Percentiles rank a stretch among this genome's conserved stretches.
phyloP scores from a whole-genome alignment of 1,284 basidiomycete species.

The Cutaneotrichosporon sp. region DNA sequence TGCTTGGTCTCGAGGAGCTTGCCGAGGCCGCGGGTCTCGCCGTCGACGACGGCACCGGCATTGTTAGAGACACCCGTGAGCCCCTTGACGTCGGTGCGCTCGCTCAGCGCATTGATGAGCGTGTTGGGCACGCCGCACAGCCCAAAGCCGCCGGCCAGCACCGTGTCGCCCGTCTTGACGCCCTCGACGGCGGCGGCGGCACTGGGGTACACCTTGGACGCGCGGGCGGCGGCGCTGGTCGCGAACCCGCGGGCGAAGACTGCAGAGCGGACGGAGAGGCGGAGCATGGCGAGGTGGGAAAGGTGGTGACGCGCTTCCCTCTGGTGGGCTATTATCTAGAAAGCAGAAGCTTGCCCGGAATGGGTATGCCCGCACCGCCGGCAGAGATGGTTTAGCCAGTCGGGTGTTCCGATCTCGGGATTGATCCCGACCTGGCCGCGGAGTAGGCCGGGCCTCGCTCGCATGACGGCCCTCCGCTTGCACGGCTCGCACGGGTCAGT shows the following conservation, averaged over 20 bases:
- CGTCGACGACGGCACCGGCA: conserved; percentile 60
- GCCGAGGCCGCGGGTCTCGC: conserved; percentile 57
- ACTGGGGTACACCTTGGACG: conserved; percentile 70
- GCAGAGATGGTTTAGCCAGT: too few species aligned
- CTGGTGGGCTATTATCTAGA: not conserved
- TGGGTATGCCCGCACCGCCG: too few species aligned
- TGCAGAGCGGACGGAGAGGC: not conserved
- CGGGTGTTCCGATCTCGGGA: too few species aligned
- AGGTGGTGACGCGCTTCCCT: too few species aligned
- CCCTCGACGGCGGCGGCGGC: conserved; percentile 78
- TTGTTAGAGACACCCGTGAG: conserved; percentile 90
- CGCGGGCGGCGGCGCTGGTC: conserved; percentile 10
- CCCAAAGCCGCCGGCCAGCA: conserved; percentile 70
- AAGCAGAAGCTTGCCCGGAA: not conserved
- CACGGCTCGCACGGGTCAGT: too few species aligned
- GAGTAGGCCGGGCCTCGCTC: too few species aligned
- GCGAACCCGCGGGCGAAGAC: conserved; percentile 18
- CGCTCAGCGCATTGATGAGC: conserved; percentile 72
- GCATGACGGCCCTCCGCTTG: too few species aligned
- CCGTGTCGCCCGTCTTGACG: conserved; percentile 72
- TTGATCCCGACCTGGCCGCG: too few species aligned
- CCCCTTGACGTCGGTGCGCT: conserved; percentile 67
- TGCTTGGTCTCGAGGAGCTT: conserved; percentile 69
- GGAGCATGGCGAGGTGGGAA: conserved; percentile 2
- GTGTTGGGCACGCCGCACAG: conserved; percentile 64